A percentile compares a stretch with the other conserved stretches of the same genome.
Evolutionary conservation across 2,329 filamentous ascomycete species (phyloP).

Genomic region (Arthrobotrys pseudoclavata): DNA sequence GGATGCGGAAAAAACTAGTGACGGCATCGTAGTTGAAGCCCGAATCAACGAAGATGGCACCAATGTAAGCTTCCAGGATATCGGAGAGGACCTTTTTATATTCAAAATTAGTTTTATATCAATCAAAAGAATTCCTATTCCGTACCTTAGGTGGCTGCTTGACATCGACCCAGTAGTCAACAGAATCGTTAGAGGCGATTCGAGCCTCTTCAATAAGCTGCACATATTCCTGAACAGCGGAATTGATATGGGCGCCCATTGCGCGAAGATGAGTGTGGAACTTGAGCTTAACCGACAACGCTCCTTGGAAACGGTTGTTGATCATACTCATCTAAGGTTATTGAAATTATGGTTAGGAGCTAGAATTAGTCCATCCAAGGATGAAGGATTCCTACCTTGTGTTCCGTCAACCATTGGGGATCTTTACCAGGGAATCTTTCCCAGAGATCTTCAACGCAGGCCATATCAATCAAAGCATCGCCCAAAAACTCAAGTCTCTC

Average conservation of each 20-base stretch:
- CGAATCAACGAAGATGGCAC: slow-evolving; percentile 91
- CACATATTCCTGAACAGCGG: slow-evolving; percentile 71
- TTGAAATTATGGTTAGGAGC: slow-evolving; percentile 4
- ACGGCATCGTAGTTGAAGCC: slow-evolving; percentile 81
- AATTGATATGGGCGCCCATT: slow-evolving; percentile 69
- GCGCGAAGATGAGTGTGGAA: slow-evolving; percentile 80
- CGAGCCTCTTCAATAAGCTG: slow-evolving; percentile 72
- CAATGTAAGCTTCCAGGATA: slow-evolving; percentile 88
- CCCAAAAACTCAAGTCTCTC: slow-evolving; percentile 88
- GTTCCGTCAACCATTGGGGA: slow-evolving; percentile 96
- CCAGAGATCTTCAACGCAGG: slow-evolving; percentile 85
- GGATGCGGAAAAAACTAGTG: slow-evolving; percentile 79
- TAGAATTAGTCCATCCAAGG: not conserved
- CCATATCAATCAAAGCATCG: slow-evolving; percentile 88
- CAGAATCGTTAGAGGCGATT: slow-evolving; percentile 68
- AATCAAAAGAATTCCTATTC: not conserved
- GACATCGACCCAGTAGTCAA: slow-evolving; percentile 78
- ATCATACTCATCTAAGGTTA: slow-evolving; percentile 86
- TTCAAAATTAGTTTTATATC: slow-evolving; percentile 28
- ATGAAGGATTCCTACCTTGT: slow-evolving; percentile 73
- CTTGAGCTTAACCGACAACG: slow-evolving; percentile 80
- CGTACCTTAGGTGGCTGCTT: slow-evolving; percentile 74
- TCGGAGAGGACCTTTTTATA: slow-evolving; percentile 76
- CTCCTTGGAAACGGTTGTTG: slow-evolving; percentile 92
- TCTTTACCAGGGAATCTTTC: slow-evolving; percentile 81